Percentiles rank a stretch among this genome's conserved stretches.
phyloP scores from a whole-genome alignment of 108 stramenopile species.

The Hondaea fermentalgiana region DNA sequence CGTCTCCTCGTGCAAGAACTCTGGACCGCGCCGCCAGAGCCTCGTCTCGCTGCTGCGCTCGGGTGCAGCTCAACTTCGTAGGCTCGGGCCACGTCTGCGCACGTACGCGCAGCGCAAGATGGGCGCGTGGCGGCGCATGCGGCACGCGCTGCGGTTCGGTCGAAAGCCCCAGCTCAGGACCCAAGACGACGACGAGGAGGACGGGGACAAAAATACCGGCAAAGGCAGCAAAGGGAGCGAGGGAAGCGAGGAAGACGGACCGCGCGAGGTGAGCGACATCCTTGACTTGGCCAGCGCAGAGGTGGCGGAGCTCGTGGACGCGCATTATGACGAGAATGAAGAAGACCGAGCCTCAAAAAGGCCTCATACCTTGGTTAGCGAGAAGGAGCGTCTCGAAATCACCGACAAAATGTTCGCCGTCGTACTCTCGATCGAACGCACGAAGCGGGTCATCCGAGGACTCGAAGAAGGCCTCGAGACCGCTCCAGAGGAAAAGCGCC shows the following conservation, averaged over 20 bases:
- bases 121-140: not conserved
- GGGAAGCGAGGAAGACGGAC: not conserved
- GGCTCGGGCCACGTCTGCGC: too few species aligned
- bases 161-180: not conserved
- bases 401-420: not conserved
- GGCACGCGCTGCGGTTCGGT: not conserved
- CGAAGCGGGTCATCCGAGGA: not conserved
- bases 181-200: not conserved
- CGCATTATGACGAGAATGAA: too few species aligned
- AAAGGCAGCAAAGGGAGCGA: too few species aligned
- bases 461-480: not conserved
- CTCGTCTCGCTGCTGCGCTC: too few species aligned
- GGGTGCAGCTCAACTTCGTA: too few species aligned
- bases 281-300: not conserved
- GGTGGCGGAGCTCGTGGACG: too few species aligned
- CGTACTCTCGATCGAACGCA: not conserved
- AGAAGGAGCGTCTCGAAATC: not conserved
- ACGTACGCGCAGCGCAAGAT: not conserved
- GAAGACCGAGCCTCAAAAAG: too few species aligned
- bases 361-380: not conserved
- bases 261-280: not conserved
- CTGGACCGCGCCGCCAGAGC: too few species aligned
- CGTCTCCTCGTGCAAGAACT: too few species aligned
- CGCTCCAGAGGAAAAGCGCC: not conserved
- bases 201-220: not conserved